phyloP scores from a whole-genome alignment of 352 stramenopile genomes.

The Pseudoperonospora humuli region DNA sequence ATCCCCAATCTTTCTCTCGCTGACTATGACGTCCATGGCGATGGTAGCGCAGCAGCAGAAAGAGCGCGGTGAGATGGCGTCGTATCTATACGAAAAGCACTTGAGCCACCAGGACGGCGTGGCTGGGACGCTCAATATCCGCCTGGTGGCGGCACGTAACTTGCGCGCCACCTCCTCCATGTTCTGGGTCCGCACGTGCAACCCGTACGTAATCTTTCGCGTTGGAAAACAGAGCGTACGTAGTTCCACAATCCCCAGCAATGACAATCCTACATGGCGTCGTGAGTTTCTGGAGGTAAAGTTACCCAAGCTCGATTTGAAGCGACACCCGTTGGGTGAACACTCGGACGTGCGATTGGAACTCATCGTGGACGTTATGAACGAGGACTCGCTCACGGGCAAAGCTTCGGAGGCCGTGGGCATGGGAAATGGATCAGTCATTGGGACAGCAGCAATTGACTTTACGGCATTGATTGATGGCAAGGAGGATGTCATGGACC shows the following conservation, averaged over 20 bases:
- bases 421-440: conserved; percentile 68
- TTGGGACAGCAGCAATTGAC: conserved; percentile 59
- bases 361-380: conserved; percentile 75
- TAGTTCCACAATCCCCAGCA: conserved; percentile 59
- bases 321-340: conserved; percentile 41
- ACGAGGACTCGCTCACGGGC: conserved; percentile 70
- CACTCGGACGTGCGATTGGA: conserved; percentile 71
- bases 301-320: conserved; percentile 60
- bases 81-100: conserved; percentile 79
- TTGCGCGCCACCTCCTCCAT: conserved; percentile 63
- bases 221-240: conserved; percentile 59
- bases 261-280: conserved; percentile 71
- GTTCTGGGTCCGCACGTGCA: conserved; percentile 79
- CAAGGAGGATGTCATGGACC: conserved; percentile 73
- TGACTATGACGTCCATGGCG: conserved; percentile 22
- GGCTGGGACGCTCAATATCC: conserved; percentile 61
- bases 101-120: conserved; percentile 64
- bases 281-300: conserved; percentile 68
- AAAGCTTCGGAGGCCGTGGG: conserved; percentile 73
- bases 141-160: conserved; percentile 61
- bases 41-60: conserved; percentile 20
- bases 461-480: conserved; percentile 65
- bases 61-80: conserved; percentile 36
- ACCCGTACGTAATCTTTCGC: conserved; percentile 81
- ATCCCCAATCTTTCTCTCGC: not conserved